Conservation (phyloP, 495 filamentous ascomycete species). For the Neurospora sp. region DNA sequence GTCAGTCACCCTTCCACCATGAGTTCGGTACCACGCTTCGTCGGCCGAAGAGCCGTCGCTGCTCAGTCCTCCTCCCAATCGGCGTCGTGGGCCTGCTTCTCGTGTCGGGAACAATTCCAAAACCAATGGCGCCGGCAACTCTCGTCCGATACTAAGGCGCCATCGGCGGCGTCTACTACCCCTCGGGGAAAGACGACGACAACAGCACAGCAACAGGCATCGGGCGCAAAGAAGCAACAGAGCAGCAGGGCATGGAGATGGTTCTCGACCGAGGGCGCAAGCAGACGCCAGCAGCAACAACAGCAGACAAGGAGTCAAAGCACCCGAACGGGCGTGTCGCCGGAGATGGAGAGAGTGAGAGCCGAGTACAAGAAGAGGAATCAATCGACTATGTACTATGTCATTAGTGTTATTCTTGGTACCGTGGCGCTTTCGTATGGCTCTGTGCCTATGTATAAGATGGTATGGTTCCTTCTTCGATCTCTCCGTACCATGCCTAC, state of each 20-base stretch:
- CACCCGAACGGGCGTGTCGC: slow-evolving; percentile 10
- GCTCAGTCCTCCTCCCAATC: not conserved
- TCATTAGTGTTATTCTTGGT: slow-evolving; percentile 74
- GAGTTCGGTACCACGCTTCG: slow-evolving; percentile 13
- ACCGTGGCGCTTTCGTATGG: slow-evolving; percentile 91
- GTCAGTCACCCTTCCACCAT: slow-evolving; percentile 3
- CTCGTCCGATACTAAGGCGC: not conserved
- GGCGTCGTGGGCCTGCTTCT: slow-evolving; percentile 1
- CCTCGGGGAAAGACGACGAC: not conserved
- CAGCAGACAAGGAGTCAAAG: slow-evolving; percentile 2
- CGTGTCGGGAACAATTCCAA: slow-evolving; percentile 1
- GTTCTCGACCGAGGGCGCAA: slow-evolving; percentile 9
- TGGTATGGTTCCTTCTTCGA: slow-evolving; percentile 42
- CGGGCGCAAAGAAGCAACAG: slow-evolving; percentile 20
- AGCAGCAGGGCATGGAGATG: slow-evolving; percentile 8
- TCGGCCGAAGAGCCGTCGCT: slow-evolving; percentile 2
- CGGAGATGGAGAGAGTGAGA: slow-evolving; percentile 44
- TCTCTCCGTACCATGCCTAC: not conserved
- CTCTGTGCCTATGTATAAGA: slow-evolving; percentile 95
- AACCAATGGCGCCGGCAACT: not conserved
- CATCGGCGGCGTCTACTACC: not conserved
- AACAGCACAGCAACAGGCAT: not conserved
- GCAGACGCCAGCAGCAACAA: slow-evolving; percentile 7
- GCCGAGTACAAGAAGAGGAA: slow-evolving; percentile 50
- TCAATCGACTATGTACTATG: slow-evolving; percentile 56